Conservation (phyloP, 805 yeast genomes). For the Kazachstania viticola region DNA sequence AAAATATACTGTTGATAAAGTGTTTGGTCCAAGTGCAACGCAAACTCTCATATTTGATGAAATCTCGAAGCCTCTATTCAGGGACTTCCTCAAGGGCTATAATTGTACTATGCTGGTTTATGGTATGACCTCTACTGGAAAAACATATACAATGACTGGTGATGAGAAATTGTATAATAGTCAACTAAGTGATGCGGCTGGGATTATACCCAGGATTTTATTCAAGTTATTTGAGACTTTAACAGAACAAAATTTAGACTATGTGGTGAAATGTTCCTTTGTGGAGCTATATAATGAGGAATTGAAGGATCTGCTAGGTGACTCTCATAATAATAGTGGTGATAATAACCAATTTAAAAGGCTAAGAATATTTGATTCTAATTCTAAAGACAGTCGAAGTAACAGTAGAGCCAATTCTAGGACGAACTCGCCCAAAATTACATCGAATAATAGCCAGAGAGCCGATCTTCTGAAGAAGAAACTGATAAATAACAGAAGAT, state of each 20-base stretch:
- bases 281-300: slow-evolving; percentile 85
- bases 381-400: slow-evolving; percentile 4
- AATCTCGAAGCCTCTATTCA: slow-evolving; percentile 51
- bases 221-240: slow-evolving; percentile 45
- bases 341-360: slow-evolving; percentile 27
- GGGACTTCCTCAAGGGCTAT: slow-evolving; percentile 62
- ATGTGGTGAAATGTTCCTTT: slow-evolving; percentile 64
- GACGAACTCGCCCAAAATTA: slow-evolving; percentile 13
- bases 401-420: slow-evolving; percentile 11
- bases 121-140: slow-evolving; percentile 90
- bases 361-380: slow-evolving; percentile 40
- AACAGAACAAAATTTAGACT: slow-evolving; percentile 34
- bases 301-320: slow-evolving; percentile 52
- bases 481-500: not conserved
- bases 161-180: slow-evolving; percentile 31
- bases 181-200: slow-evolving; percentile 39
- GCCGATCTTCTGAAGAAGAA: not conserved
- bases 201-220: slow-evolving; percentile 53
- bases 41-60: slow-evolving; percentile 56
- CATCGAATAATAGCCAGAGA: not conserved
- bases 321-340: slow-evolving; percentile 3
- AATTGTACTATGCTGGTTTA: slow-evolving; percentile 79
- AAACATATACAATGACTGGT: slow-evolving; percentile 74
- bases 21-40: slow-evolving; percentile 72
- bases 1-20: slow-evolving; percentile 65